phyloP scores from a whole-genome alignment of 495 filamentous ascomycete species.

The Aspergillus asperescens region DNA sequence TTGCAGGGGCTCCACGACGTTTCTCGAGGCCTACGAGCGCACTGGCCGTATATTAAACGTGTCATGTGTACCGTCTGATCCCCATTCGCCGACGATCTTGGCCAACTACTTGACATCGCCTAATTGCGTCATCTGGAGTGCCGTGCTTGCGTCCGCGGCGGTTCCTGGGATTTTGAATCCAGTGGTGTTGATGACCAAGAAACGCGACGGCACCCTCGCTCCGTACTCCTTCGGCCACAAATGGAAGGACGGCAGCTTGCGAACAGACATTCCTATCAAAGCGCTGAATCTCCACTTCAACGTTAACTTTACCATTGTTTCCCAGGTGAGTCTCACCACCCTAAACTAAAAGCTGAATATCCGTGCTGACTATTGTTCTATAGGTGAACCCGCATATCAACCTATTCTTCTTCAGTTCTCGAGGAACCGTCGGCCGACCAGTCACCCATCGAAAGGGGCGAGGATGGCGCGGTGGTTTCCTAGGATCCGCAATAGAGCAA shows the following conservation, averaged over 20 bases:
- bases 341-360: neutral
- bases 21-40: slow-evolving; percentile 88
- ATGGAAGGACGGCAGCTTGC: slow-evolving; percentile 93
- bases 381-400: slow-evolving; percentile 94
- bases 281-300: slow-evolving; percentile 94
- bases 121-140: slow-evolving; percentile 97
- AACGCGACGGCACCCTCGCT: slow-evolving; percentile 60
- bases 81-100: slow-evolving; percentile 85
- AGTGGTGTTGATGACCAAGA: slow-evolving; percentile 96
- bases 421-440: slow-evolving; percentile 83
- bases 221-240: slow-evolving; percentile 95
- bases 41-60: slow-evolving; percentile 95
- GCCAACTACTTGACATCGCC: slow-evolving; percentile 91
- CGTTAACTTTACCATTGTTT: slow-evolving; percentile 94
- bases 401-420: slow-evolving; percentile 94
- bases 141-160: slow-evolving; percentile 89
- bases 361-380: slow-evolving; percentile 4
- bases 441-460: slow-evolving; percentile 91
- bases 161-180: slow-evolving; percentile 95
- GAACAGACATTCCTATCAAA: slow-evolving; percentile 93
- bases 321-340: slow-evolving; percentile 48
- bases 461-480: slow-evolving; percentile 92
- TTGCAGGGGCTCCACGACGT: slow-evolving; percentile 81
- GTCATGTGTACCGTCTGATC: slow-evolving; percentile 93
- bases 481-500: slow-evolving; percentile 87